Evolutionary conservation across 148 eudicot genomes (phyloP), one percentile per base, ranked within the genome.

Genomic region (Beta vulgaris): DNA sequence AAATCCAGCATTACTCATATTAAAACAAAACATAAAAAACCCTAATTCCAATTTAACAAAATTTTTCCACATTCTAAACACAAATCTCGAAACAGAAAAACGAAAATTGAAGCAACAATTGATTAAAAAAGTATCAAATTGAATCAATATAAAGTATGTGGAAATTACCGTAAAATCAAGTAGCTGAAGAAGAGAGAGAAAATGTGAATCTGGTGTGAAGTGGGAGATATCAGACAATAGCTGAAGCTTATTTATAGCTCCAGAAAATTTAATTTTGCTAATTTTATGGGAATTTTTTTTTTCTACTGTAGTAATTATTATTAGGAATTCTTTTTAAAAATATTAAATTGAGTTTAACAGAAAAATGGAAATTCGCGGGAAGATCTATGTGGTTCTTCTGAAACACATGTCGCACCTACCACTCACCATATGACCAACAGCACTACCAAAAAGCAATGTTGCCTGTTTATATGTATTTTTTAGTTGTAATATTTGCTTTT

Each of bases 351-450:
- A 18, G 35, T 26, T 25, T 57, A 28, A 54, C 54, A 61, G 13
- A 4, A 12, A 43, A 42, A 31, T 3, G 35, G 51, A 69, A 77
- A 71, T 26, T 77, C 14, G 80, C 80, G 75, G 80, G 80, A 62
- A 70, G 35, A 71, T 62, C 34, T 51, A 28, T 55, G 67, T 11
- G 23, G 39, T 3, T 39, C 1, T 67, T 39, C 9, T 25, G 31
- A 49, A 28, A 8, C 72, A 67, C 79, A 67, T 76, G 72, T 19
- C 21, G 59, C 31, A 67, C 77, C 82, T 73, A 79, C 73, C 73
- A 31, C 25, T 28, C 28, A 65, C 58, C 48, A 8, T 29, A 44
- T 29, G 68, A 64, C 70, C 42, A 74, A 74, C 68, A 39, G 53
- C 15, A 26, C 18, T 32, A 21, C 68, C 2, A n/a, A 13, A 14